Conservation (phyloP, 1,284 basidiomycete genomes). For the Ceratobasidium sp. region DNA sequence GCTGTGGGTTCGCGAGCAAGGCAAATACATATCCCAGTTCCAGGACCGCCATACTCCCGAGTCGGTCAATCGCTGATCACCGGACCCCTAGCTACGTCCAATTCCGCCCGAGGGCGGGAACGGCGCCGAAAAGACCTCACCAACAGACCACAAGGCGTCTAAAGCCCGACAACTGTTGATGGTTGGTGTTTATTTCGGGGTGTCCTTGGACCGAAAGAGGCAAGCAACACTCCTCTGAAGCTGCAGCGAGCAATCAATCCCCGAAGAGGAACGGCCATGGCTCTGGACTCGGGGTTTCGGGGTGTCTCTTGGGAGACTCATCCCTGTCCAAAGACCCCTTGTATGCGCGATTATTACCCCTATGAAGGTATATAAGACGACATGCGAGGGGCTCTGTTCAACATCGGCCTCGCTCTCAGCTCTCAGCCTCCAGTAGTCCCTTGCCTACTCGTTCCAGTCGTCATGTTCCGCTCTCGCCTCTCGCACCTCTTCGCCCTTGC, state of each 20-base stretch:
- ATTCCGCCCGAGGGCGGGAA: not conserved
- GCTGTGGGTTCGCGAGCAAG: too few relatives aligned
- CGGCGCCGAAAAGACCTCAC: not conserved
- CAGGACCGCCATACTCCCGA: too few relatives aligned
- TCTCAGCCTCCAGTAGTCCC: not conserved
- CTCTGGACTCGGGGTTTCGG: too few relatives aligned
- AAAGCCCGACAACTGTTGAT: not conserved
- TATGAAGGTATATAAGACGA: constrained; percentile 16
- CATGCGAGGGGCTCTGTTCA: not conserved
- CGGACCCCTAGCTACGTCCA: not conserved
- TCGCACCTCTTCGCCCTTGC: constrained; percentile 26
- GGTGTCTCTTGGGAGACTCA: too few relatives aligned
- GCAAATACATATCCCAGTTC: too few relatives aligned
- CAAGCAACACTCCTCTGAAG: not conserved
- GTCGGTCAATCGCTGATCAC: not conserved
- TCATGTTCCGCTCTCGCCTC: constrained; percentile 28
- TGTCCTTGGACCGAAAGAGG: not conserved
- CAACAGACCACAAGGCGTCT: not conserved
- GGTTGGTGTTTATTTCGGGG: too few relatives aligned
- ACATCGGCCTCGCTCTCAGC: constrained; percentile 7
- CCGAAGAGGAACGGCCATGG: too few relatives aligned
- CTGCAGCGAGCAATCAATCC: not conserved
- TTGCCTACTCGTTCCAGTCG: not conserved
- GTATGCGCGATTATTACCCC: constrained; percentile 11
- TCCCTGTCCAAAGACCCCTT: not conserved